Evolutionary conservation across 148 eudicot genomes (phyloP).

Genomic region (Nepenthes mirabilis): DNA sequence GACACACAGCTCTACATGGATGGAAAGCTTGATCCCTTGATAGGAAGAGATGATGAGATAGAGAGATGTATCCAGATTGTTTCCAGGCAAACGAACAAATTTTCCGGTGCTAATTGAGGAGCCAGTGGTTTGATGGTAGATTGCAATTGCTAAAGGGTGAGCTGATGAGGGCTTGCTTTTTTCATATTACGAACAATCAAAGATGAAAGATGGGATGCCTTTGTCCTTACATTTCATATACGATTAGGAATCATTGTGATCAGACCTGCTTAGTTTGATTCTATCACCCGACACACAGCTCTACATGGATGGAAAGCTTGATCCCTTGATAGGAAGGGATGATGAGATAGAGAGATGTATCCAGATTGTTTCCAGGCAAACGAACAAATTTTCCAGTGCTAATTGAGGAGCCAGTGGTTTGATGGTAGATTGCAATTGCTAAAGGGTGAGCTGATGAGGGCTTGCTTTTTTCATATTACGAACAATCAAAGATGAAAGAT

Average conservation of each 20-base stretch:
- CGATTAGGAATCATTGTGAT: no score
- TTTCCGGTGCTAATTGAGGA: conserved; percentile 95
- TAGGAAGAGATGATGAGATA: conserved; percentile 98
- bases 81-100: conserved; percentile 84
- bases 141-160: conserved; percentile 96
- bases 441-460: conserved; percentile 53
- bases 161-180: conserved; percentile 3
- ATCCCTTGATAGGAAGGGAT: conserved; percentile 98
- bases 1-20: conserved; percentile 6
- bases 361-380: conserved; percentile 89
- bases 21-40: conserved; percentile 95
- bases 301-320: conserved; percentile 64
- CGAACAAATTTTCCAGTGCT: conserved; percentile 89
- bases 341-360: conserved; percentile 95
- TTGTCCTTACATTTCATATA: no score
- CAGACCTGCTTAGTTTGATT: no score
- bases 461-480: background rate
- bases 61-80: conserved; percentile 93
- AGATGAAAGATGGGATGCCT: no score
- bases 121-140: conserved; percentile 88
- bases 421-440: conserved; percentile 89
- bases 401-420: conserved; percentile 94
- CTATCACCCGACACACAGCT: no score
- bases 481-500: background rate
- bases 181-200: background rate